Percentiles rank a stretch among this genome's conserved stretches.
phyloP scores from a whole-genome alignment of 306 rosid species.

The Canavalia gladiata region DNA sequence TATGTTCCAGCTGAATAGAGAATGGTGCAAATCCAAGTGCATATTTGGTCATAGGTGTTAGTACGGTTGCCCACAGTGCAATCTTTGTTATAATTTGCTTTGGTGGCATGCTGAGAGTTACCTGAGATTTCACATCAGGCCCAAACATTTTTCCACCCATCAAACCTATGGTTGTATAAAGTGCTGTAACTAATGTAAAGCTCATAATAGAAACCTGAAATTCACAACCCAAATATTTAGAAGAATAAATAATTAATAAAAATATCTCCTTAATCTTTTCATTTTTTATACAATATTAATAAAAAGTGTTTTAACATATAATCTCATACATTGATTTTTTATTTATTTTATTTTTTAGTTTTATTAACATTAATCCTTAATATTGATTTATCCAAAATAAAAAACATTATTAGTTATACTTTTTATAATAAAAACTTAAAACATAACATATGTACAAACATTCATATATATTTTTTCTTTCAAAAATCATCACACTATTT shows the following conservation, averaged over 20 bases:
- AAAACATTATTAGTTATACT: too few relatives aligned
- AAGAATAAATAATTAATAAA: not conserved
- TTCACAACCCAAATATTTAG: not conserved
- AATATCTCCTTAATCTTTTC: too few relatives aligned
- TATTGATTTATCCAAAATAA: too few relatives aligned
- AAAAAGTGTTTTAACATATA: not conserved
- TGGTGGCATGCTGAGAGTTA: conserved; percentile 81
- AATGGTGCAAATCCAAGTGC: conserved; percentile 79
- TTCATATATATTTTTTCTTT: too few relatives aligned
- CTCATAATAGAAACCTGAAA: conserved; percentile 72
- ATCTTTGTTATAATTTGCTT: conserved; percentile 58
- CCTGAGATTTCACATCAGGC: conserved; percentile 60
- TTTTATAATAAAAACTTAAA: too few relatives aligned
- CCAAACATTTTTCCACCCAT: conserved; percentile 80
- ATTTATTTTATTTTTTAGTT: too few relatives aligned
- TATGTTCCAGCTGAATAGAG: conserved; percentile 68
- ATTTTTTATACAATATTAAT: too few relatives aligned
- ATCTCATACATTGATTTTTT: not conserved
- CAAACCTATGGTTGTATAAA: conserved; percentile 59
- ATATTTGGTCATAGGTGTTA: conserved; percentile 84
- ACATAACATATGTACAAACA: too few relatives aligned
- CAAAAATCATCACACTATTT: too few relatives aligned
- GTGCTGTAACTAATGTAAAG: conserved; percentile 61
- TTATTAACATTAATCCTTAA: too few relatives aligned
- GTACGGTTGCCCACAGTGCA: conserved; percentile 78